Conservation (phyloP, 225 moss, liverwort and hornwort genomes). For the Rhytidiadelphus loreus region DNA sequence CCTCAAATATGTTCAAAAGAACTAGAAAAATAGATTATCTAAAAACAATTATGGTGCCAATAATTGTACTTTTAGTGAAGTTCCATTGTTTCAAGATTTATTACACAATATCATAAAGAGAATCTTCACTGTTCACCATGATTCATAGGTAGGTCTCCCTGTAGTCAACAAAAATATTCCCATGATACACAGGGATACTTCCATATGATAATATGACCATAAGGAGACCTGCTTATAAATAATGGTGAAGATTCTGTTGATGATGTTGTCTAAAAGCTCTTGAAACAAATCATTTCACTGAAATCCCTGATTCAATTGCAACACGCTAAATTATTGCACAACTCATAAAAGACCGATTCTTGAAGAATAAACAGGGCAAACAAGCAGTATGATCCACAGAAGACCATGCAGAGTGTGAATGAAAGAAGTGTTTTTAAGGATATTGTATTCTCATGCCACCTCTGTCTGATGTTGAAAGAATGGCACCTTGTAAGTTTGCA, state of each 20-base stretch:
- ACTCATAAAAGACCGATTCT: not conserved
- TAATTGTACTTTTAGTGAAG: not conserved
- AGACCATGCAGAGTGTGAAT: not conserved
- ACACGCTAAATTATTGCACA: not conserved
- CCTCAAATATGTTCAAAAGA: not conserved
- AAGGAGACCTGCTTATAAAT: not conserved
- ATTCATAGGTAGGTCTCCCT: not conserved
- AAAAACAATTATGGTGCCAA: not conserved
- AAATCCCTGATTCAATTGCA: not conserved
- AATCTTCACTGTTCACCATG: not conserved
- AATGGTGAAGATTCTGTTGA: not conserved
- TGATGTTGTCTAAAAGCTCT: not conserved
- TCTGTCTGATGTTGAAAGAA: constrained; percentile 74
- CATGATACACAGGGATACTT: not conserved
- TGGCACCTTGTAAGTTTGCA: constrained; percentile 73
- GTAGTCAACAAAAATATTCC: not conserved
- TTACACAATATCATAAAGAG: not conserved
- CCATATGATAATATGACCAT: not conserved
- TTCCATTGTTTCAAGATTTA: not conserved
- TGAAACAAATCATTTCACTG: not conserved
- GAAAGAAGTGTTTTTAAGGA: constrained; percentile 21
- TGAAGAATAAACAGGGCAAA: not conserved
- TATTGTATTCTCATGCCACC: constrained; percentile 99
- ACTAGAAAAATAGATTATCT: not conserved
- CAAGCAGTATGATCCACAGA: not conserved